phyloP scores from a whole-genome alignment of 768 basidiomycete species.

The Hygrocybe punicea region DNA sequence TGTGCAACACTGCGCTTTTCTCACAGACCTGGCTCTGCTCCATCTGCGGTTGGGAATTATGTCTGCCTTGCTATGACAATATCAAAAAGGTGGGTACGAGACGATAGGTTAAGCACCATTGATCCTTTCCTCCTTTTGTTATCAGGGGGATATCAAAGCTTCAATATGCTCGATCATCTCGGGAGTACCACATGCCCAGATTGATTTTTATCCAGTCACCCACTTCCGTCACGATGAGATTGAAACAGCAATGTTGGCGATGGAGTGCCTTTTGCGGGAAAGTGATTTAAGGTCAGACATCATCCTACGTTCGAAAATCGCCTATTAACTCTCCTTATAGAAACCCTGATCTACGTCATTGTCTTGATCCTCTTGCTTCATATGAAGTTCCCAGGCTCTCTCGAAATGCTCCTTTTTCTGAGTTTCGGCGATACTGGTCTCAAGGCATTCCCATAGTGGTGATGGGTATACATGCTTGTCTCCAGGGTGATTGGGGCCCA shows the following conservation, averaged over 20 bases:
- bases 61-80: not conserved
- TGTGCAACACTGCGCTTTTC: not conserved
- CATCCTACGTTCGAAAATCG: not conserved
- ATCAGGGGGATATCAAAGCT: not conserved
- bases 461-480: not conserved
- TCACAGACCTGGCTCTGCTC: not conserved
- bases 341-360: not conserved
- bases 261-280: not conserved
- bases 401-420: not conserved
- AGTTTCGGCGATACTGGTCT: not conserved
- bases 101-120: not conserved
- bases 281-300: not conserved
- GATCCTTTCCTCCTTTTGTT: not conserved
- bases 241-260: not conserved
- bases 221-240: not conserved
- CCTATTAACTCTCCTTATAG: not conserved
- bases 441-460: not conserved
- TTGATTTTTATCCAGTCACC: not conserved
- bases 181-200: not conserved
- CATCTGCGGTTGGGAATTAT: not conserved
- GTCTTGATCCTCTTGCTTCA: not conserved
- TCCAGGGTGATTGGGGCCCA: conserved; percentile 50
- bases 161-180: not conserved
- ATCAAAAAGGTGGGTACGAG: not conserved
- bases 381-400: not conserved